Percentiles rank a stretch among this genome's conserved stretches.
Conservation (phyloP, 2,329 filamentous ascomycete genomes). For the Paracoccidioides lutzii region DNA sequence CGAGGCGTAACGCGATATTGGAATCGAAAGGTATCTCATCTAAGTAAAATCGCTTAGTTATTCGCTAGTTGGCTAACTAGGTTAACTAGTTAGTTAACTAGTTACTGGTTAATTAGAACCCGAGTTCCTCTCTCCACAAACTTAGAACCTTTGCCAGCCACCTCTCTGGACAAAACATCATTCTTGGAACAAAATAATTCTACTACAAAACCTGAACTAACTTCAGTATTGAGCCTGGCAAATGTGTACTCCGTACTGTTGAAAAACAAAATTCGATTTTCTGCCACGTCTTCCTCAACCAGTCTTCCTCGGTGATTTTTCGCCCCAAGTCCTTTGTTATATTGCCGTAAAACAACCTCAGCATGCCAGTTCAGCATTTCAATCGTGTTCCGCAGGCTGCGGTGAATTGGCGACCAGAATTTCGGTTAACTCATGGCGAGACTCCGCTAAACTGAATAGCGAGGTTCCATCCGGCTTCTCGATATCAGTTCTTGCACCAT, state of each 20-base stretch:
- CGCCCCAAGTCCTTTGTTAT: too few species aligned
- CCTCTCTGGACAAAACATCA: too few species aligned
- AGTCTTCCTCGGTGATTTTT: not conserved
- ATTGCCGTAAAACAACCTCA: too few species aligned
- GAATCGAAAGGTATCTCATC: too few species aligned
- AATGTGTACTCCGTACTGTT: not conserved
- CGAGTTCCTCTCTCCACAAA: too few species aligned
- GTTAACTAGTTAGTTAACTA: too few species aligned
- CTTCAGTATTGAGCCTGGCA: not conserved
- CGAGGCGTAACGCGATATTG: too few species aligned
- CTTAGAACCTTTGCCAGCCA: too few species aligned
- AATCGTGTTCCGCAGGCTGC: not conserved
- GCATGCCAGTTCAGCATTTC: not conserved
- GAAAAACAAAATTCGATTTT: not conserved
- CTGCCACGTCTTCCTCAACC: not conserved
- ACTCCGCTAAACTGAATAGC: not conserved
- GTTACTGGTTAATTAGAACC: too few species aligned
- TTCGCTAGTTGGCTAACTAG: too few species aligned
- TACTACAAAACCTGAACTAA: not conserved
- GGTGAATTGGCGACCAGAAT: too few species aligned
- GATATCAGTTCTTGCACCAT: not conserved
- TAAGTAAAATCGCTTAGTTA: too few species aligned
- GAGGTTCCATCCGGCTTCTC: not conserved
- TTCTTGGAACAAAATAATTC: not conserved
- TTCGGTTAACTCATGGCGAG: not conserved